These are phyloP conservation scores for Ceratocystiopsis sp. DNA, from an alignment of 2,329 filamentous ascomycete genomes.

Conservation along the genomic window DNA sequence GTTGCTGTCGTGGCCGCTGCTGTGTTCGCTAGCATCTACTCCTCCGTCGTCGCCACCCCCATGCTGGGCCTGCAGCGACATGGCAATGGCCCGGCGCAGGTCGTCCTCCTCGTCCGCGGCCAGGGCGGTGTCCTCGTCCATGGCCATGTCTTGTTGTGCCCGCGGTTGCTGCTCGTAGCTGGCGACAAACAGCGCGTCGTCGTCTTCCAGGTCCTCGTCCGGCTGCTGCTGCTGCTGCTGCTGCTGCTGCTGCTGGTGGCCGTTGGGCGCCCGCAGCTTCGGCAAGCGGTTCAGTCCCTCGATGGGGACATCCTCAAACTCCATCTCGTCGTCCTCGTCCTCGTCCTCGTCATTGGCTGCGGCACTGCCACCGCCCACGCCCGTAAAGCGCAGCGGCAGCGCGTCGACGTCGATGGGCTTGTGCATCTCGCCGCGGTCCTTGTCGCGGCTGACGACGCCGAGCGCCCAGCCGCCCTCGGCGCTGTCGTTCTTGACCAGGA, in stretches of 20 bases:
- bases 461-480: conserved; percentile 93
- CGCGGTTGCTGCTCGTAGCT: conserved; percentile 13
- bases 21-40: conserved; percentile 11
- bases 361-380: conserved; percentile 43
- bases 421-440: conserved; percentile 58
- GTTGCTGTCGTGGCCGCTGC: conserved; percentile 15
- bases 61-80: conserved; percentile 60
- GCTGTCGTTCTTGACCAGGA: conserved; percentile 87
- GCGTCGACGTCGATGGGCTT: conserved; percentile 88
- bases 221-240: conserved; percentile 14
- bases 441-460: conserved; percentile 78
- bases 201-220: conserved; percentile 13
- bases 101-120: conserved; percentile 36
- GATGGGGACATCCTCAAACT: conserved; percentile 87
- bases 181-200: conserved; percentile 40
- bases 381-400: conserved; percentile 37
- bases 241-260: conserved; percentile 11
- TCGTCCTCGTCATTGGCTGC: conserved; percentile 52
- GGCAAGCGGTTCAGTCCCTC: conserved; percentile 76
- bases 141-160: conserved; percentile 15
- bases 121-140: conserved; percentile 13
- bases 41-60: conserved; percentile 17
- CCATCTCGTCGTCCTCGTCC: conserved; percentile 47
- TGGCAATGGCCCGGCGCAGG: conserved; percentile 61
- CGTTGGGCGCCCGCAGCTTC: conserved; percentile 24